Evolutionary conservation across 78 protist genomes (phyloP), one percentile per base, ranked within the genome.

Genomic region (Parvularia atlantis): DNA sequence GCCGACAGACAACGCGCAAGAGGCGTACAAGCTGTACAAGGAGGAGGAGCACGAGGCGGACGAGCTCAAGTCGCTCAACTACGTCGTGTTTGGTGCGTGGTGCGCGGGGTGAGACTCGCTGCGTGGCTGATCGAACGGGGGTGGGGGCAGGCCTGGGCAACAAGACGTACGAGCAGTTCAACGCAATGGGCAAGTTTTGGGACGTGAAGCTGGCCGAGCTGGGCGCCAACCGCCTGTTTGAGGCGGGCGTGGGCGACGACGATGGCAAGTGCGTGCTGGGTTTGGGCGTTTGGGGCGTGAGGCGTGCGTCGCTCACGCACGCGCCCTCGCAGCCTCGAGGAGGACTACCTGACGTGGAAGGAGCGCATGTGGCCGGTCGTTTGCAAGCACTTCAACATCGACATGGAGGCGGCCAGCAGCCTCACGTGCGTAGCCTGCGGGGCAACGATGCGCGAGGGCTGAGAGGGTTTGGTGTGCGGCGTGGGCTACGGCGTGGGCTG

Each of bases 141-240:
- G n/a, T n/a, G n/a, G n/a, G n/a, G n/a, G n/a, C n/a, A 68, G 95
- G 85, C 20, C 82, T 93, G 33, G 97, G 97, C 20, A 88, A 93
- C 87, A 77, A 68, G 67, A 88, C 90, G 24, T 93, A 93, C 80
- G 91, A 89, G 36, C 84, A 87, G 46, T 93, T 65, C 88, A 65
- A 81, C 58, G 66, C 80, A 28, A 73, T 91, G 57, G 95, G 87
- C 48, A 43, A 65, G 22, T 50, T 69, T 22, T n/a, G 72, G 22
- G 93, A 93, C 43, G 37, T 43, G 46, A 52, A 66, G 36, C 19
- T 93, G 41, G 83, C 40, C 30, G 82, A 59, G 0, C 71, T 91
- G 10, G 95, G 95, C 24, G 97, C 75, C 31, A 3, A 0, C 14
- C 70, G 67, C 33, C 11, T 78, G 31, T 28, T 0, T 17, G 77